Percentiles rank a stretch among this genome's conserved stretches.
phyloP scores from a whole-genome alignment of 345 rosid species.

The Eucalyptus sp. region DNA sequence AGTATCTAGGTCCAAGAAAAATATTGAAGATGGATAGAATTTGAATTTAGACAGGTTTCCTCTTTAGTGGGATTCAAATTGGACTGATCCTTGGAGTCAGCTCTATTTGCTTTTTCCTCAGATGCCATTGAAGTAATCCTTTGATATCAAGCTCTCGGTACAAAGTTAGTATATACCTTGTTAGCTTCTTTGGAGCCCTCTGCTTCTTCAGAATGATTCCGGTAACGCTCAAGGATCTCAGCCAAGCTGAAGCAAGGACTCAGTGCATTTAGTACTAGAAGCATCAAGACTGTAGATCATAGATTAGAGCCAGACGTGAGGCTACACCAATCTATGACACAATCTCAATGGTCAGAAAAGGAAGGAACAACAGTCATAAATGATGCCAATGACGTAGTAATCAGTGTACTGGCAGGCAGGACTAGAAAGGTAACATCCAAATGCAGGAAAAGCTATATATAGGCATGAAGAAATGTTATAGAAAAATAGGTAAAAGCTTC shows the following conservation, averaged over 20 bases:
- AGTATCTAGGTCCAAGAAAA: not conserved
- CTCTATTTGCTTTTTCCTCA: not conserved
- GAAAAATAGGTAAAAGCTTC: not conserved
- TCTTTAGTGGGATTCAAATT: not conserved
- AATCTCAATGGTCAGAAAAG: not conserved
- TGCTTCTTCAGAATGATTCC: conserved; percentile 4
- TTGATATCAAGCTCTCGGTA: not conserved
- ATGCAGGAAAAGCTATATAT: not conserved
- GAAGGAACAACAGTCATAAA: not conserved
- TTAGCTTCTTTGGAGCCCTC: not conserved
- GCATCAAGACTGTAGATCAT: not conserved
- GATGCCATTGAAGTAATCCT: not conserved
- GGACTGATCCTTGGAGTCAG: not conserved
- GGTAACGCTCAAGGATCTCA: conserved; percentile 13
- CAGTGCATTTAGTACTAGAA: not conserved
- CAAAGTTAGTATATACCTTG: not conserved
- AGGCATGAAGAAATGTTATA: not conserved
- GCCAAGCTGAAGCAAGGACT: conserved; percentile 12
- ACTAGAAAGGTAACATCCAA: not conserved
- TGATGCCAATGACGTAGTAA: not conserved
- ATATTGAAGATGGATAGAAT: not conserved
- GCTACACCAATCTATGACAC: not conserved
- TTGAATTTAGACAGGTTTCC: not conserved
- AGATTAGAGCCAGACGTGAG: not conserved
- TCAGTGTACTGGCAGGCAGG: not conserved